A percentile compares a stretch with the other conserved stretches of the same genome.
Evolutionary conservation across 108 stramenopile species (phyloP).

Genomic region (Fistulifera pelliculosa): DNA sequence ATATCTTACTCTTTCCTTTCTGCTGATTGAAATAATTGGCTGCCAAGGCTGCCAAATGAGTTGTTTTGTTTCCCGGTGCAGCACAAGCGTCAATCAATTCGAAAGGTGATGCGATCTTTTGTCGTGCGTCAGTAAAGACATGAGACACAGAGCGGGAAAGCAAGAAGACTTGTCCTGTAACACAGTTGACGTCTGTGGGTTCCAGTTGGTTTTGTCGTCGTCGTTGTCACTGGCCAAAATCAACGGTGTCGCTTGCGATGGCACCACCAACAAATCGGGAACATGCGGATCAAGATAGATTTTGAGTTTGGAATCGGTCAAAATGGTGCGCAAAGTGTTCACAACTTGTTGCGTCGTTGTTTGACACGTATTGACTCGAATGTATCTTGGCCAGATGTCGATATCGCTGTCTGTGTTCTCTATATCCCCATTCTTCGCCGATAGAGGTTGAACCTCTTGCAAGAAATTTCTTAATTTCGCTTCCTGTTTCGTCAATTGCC

Average conservation of each 20-base stretch:
- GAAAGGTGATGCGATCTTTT: constrained; percentile 26
- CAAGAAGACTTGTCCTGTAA: constrained; percentile 94
- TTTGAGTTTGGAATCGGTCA: not conserved
- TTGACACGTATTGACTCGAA: constrained; percentile 73
- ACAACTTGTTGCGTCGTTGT: constrained; percentile 28
- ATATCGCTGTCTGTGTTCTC: not conserved
- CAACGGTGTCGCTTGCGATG: constrained; percentile 28
- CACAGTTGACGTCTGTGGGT: constrained; percentile 49
- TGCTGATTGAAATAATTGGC: constrained; percentile 2
- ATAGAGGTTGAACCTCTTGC: not conserved
- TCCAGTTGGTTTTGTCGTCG: constrained; percentile 32
- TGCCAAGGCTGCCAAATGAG: constrained; percentile 90
- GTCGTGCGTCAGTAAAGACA: too few species aligned
- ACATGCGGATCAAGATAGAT: constrained; percentile 69
- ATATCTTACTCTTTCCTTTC: not conserved
- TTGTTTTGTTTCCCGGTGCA: constrained; percentile 98
- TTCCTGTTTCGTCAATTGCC: constrained; percentile 61
- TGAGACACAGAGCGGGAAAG: constrained; percentile 89
- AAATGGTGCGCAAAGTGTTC: constrained; percentile 15
- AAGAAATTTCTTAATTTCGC: constrained; percentile 19
- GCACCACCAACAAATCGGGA: constrained; percentile 77
- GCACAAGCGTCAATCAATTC: constrained; percentile 94
- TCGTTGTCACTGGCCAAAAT: constrained; percentile 4
- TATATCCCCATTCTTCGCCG: not conserved
- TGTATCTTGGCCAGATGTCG: constrained; percentile 62